Base-by-base conservation (phyloP, 495 filamentous ascomycete genomes). In the Staphylotrichum longicolle region DNA sequence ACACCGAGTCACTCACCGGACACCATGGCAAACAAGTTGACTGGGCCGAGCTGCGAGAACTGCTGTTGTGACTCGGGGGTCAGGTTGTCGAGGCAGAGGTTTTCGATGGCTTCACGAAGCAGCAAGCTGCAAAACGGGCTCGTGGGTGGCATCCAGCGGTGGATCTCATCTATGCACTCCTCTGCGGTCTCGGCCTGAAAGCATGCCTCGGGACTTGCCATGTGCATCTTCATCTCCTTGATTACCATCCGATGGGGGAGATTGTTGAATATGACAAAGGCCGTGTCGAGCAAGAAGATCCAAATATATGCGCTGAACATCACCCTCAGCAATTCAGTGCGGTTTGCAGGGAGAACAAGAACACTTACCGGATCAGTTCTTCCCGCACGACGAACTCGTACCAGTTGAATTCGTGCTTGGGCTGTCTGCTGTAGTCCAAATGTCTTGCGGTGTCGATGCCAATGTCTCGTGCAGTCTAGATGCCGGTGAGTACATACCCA, bases 221-320 rank as follows among this genome's bases (percentile, higher is more conserved):
- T 61, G 50, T 68, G 63, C 68, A 70, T 72, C 46, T 61, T 66
- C 70, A 70, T 70, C 60, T 72, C 70, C 60, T 72, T 72, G 64
- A 70, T 68, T 4, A 72, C 70, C 66, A 72, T 70, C n/a, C 70
- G 63, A 42, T 72, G 68, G 9, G 70, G 70, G 15, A 70, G 63
- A 33, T 72, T 72, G 50, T 72, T 72, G 62, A 72, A 72, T 42
- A 72, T 72, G 55, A 72, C 70, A 55, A 72, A 72, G 11, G 68
- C 70, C 1, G 70, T 65, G 47, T 72, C 70, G 32, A 72, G 44
- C 7, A 72, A 57, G 33, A 72, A 72, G 8, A 70, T 65, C 68
- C 70, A 72, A 4, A 56, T 47, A 33, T 68, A 70, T 11, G 54
- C 56, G 0, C 68, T 70, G 20, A 39, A 1, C 1, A 39, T 39